phyloP scores from a whole-genome alignment of 2,329 filamentous ascomycete genomes.

The Alternaria triticina region DNA sequence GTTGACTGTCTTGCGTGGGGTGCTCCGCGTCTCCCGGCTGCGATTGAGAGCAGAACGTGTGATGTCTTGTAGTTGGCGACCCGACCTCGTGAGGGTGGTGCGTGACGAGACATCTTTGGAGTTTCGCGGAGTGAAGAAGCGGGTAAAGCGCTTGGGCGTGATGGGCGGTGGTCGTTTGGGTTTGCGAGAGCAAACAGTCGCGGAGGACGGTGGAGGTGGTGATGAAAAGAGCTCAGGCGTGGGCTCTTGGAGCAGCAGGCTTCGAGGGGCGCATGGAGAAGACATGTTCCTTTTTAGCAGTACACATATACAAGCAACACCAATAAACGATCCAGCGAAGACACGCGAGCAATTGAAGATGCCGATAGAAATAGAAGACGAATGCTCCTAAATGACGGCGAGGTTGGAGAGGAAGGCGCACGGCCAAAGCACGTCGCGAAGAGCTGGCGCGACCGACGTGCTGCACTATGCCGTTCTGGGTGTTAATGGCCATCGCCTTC shows the following conservation, averaged over 20 bases:
- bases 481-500: slow-evolving; percentile 1
- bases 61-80: slow-evolving; percentile 57
- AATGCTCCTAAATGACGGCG: slow-evolving; percentile 13
- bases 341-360: slow-evolving; percentile 1
- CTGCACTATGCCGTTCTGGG: slow-evolving; percentile 8
- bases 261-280: slow-evolving; percentile 32
- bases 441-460: slow-evolving; percentile 20
- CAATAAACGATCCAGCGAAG: slow-evolving; percentile 5
- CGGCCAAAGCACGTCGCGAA: slow-evolving; percentile 14
- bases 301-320: slow-evolving; percentile 11
- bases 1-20: slow-evolving; percentile 49
- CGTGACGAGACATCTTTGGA: slow-evolving; percentile 41
- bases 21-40: slow-evolving; percentile 35
- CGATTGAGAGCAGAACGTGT: slow-evolving; percentile 55
- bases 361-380: slow-evolving; percentile 8
- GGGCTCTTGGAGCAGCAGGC: slow-evolving; percentile 37
- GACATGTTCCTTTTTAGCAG: slow-evolving; percentile 28
- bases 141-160: slow-evolving; percentile 59
- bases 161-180: slow-evolving; percentile 57
- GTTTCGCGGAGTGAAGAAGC: slow-evolving; percentile 58
- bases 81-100: slow-evolving; percentile 46
- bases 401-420: slow-evolving; percentile 16
- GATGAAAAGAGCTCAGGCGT: slow-evolving; percentile 47
- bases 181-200: slow-evolving; percentile 44
- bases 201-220: slow-evolving; percentile 43